A percentile compares a stretch with the other conserved stretches of the same genome.
Conservation (phyloP, 805 yeast genomes). For the Candida montana region DNA sequence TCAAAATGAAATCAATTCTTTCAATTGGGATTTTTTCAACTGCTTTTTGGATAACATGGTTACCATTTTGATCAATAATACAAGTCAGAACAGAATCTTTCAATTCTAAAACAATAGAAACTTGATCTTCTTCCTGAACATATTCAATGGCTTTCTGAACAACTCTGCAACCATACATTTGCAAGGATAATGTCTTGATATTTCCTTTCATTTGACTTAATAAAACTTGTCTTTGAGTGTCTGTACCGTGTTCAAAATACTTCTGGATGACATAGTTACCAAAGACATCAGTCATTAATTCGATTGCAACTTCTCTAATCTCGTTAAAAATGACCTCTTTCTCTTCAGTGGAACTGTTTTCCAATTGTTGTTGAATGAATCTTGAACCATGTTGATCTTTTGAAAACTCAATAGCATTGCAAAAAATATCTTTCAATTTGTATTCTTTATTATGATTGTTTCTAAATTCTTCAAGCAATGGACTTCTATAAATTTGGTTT, state of each 20-base stretch:
- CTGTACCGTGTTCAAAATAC: conserved; percentile 78
- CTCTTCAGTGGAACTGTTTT: conserved; percentile 56
- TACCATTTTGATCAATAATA: conserved; percentile 95
- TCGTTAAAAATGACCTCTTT: conserved; percentile 81
- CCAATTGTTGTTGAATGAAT: conserved; percentile 86
- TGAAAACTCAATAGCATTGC: conserved; percentile 85
- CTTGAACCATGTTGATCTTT: conserved; percentile 97
- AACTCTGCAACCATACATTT: conserved; percentile 98
- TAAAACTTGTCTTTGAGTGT: conserved; percentile 61
- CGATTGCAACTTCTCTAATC: conserved; percentile 66
- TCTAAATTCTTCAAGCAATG: conserved; percentile 81
- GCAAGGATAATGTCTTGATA: conserved; percentile 71
- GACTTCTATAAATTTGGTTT: conserved; percentile 62
- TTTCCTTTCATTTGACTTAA: conserved; percentile 70
- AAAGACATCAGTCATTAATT: conserved; percentile 91
- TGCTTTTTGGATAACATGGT: conserved; percentile 94
- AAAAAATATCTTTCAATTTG: conserved; percentile 67
- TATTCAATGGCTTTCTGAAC: conserved; percentile 90
- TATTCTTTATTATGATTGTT: conserved; percentile 56
- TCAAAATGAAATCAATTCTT: conserved; percentile 64
- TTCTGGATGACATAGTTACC: conserved; percentile 97
- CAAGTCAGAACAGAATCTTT: conserved; percentile 54
- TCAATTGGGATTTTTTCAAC: conserved; percentile 80
- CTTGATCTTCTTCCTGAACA: conserved; percentile 57
- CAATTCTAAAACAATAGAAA: conserved; percentile 65